Evolutionary conservation across 768 basidiomycete genomes (phyloP), one percentile per base, ranked within the genome.

Genomic region (Pleurotus tuoliensis): DNA sequence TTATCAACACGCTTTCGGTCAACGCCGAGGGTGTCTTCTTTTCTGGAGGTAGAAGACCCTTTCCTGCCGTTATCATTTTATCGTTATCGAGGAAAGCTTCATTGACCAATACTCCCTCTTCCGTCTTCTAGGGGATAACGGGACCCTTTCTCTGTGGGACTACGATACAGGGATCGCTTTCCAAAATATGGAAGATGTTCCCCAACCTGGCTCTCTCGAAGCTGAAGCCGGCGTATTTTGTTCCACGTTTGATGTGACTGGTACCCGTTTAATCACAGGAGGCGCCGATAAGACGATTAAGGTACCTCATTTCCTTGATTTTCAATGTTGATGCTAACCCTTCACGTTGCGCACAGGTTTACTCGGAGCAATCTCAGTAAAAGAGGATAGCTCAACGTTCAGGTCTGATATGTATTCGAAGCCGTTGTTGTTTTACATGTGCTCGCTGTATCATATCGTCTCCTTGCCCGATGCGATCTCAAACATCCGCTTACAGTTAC

Each of bases 231-330:
- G 96, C 56, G 83, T 97, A 9, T 98, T 97, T 77, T 96, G 92
- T 67, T 97, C 94, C 13, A 95, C 93, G 13, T 99, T 98, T 72
- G 97, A 98, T 70, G 79, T 87, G 69, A 98, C 96, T 1, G 97
- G 97, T 2, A 94, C 95, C 34, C 80, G 96, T 57, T 69, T 99
- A 57, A 94, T 95, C 62, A 97, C 95, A 13, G 97, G 97, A 38
- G 90, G 95, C 3, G 97, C 97, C 9, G 97, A 98, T 76, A 99
- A 98, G 80, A 98, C 96, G 8, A 96, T 98, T 76, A 98, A 99
- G 83, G 91, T 90, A 27, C 47, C 81, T 67, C 50, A 49, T 40
- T 18, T 43, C 18, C 25, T 50, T 12, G 8, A 22, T 37, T 46
- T n/a, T 20, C 27, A 38, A 8, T 25, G 15, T 16, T 46, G 59